Base-by-base conservation (phyloP, 441 rosid species). In the Bocquillonia castaneifolia region DNA sequence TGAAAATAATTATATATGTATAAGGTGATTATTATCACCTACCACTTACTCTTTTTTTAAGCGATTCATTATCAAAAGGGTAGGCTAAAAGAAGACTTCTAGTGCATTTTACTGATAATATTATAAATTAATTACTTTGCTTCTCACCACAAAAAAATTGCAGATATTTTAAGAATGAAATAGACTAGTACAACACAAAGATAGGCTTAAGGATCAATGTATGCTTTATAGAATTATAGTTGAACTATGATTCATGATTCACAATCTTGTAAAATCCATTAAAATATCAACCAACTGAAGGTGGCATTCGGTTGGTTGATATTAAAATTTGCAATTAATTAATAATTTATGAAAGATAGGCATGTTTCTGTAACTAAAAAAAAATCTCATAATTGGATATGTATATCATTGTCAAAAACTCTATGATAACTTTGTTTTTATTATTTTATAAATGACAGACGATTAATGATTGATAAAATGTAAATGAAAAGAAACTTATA, bases 61-160 rank as follows among this genome's bases (percentile, higher is more conserved):
- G 67, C 37, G 45, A 18, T 37, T 70, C 63, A 42, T 34, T 58
- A 7, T 59, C 54, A 69, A 15, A 78, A 65, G 34, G 73, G 77
- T 78, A 80, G 86, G 86, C 72, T 51, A 67, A 82, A 82, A 78
- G 76, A 66, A 50, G 68, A n/a, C 17, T 59, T 26, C 17, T 15
- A 12, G 59, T 61, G 73, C 63, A 48, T 60, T 63, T 52, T 59
- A 14, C 32, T 39, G 8, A 20, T 18, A 55, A 42, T 32, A 40
- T 26, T 39, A 52, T 69, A n/a, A n/a, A n/a, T 57, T 6, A 65
- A 37, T 63, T 66, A 52, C 47, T 62, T 37, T 71, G 45, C 63
- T 56, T 75, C 58, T 68, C 39, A 45, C 76, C 63, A n/a, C 50
- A 71, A 56, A 40, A 53, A 36, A 70, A 37, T 42, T 73, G 67